Base-by-base conservation (phyloP, 352 stramenopile species). In the Phytophthora tentaculata region DNA sequence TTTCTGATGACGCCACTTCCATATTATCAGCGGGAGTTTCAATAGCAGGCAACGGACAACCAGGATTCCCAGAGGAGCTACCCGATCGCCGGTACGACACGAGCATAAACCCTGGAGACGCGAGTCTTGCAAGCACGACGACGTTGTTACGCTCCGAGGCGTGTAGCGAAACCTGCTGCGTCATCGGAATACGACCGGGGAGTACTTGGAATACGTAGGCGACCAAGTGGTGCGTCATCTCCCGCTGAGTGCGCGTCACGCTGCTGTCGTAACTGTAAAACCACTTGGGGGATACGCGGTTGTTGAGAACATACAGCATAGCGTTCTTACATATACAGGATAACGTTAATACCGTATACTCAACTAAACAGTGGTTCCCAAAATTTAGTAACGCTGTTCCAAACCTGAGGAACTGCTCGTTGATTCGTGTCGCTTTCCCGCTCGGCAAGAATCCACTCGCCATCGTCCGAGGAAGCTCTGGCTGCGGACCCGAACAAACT, bases 191-290 rank as follows among this genome's bases (percentile, higher is more conserved):
- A 47, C 14, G 23, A 37, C 28, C 26, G n/a, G 57, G 51, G 1
- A 56, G 32, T 3, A 48, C 20, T 22, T 52, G 54, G 6, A 81
- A 69, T 10, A 81, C 60, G 29, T 78, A 81, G 3, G 47, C 66
- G 2, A 62, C 61, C 5, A 81, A 52, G 16, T 76, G 63, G 24
- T 81, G 73, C 20, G 58, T 68, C 69, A 81, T 76, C 24, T 76
- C 69, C 4, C 69, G 73, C 44, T 81, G 73, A 7, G 44, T 58
- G 17, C 71, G 62, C 19, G 69, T 78, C 13, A 69, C 47, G 26
- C 70, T 75, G 45, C 65, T 78, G 39, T 81, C 66, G 44, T 78
- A 78, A 23, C 54, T 69, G 56, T 78, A 81, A 49, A 70, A 70
- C 73, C 69, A 81, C 32, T 71, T 74, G 5, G 69, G 69, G 14